A percentile compares a stretch with the other conserved stretches of the same genome.
Evolutionary conservation across 768 basidiomycete species (phyloP).

Genomic region (Galerina marginata): DNA sequence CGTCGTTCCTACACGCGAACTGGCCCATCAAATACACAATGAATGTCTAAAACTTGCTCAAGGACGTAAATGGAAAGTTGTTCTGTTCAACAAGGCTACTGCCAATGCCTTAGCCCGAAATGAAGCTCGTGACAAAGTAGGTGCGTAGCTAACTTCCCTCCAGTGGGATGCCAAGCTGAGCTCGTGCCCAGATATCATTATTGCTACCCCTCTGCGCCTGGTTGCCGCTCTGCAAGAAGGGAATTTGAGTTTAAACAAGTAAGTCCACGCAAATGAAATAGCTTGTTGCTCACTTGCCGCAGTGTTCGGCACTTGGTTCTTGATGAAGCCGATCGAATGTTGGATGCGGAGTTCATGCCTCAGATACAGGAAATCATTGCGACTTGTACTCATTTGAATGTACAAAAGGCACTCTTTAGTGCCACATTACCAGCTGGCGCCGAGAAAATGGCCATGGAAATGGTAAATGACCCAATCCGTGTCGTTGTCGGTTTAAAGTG

Average conservation of each 20-base stretch:
- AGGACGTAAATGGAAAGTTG: constrained; percentile 82
- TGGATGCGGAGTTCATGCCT: constrained; percentile 86
- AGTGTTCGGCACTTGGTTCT: constrained; percentile 88
- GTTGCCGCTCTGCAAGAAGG: constrained; percentile 79
- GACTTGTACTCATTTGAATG: constrained; percentile 66
- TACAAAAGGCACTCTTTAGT: constrained; percentile 92
- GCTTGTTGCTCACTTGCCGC: constrained; percentile 8
- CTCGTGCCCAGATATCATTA: constrained; percentile 72
- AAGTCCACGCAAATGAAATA: constrained; percentile 27
- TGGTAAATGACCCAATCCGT: constrained; percentile 86
- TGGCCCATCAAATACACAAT: constrained; percentile 95
- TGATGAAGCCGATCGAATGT: constrained; percentile 91
- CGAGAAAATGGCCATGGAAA: constrained; percentile 86
- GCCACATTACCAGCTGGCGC: constrained; percentile 91
- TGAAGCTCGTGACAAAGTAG: constrained; percentile 74
- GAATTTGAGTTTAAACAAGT: constrained; percentile 75
- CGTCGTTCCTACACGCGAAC: constrained; percentile 90
- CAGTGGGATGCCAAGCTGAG: constrained; percentile 6
- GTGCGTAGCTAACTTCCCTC: constrained; percentile 45
- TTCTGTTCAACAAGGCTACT: constrained; percentile 89
- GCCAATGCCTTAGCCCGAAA: constrained; percentile 82
- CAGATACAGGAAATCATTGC: constrained; percentile 90
- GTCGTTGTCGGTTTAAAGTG: constrained; percentile 97
- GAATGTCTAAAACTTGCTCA: constrained; percentile 84
- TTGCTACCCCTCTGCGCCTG: constrained; percentile 90